Base-by-base conservation (phyloP, 306 rosid species). In the Glycine soja region DNA sequence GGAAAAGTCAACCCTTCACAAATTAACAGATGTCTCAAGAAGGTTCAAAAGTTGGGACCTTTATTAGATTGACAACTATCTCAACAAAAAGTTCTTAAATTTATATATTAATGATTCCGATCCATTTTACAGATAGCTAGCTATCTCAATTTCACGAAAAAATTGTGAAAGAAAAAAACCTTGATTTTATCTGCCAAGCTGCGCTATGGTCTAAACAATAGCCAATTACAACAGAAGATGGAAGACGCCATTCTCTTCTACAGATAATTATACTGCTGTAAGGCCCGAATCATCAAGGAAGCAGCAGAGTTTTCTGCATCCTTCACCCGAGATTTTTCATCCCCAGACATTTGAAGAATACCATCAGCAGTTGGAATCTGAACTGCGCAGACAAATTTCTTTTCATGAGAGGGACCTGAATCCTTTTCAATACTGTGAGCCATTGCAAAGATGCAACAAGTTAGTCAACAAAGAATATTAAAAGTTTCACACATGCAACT, bases 261-360 rank as follows among this genome's bases (percentile, higher is more conserved):
- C 18, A 86, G 30, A 78, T 10, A 56, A 13, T 77, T 74, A 14
- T 80, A 68, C 73, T 89, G 85, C 57, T 83, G 85, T 50, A 90
- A 80, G 78, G 90, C 86, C 4, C 72, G 70, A 51, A 94, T 85
- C 92, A 92, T 83, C 0, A 48, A 82, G 19, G 93, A 91, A 62
- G 97, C 97, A 11, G 97, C 97, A 59, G 97, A 92, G 76, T 87
- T 88, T 12, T 92, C 81, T 2, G 97, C 90, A 11, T 90, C 90
- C 46, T 63, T 91, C 51, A 79, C 63, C 72, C 89, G 89, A 2
- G 83, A 70, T 68, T 79, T 86, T 64, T 75, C 74, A 0, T 75
- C 77, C 19, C 87, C 87, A 0, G 30, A 30, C 77, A 80, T 75
- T 38, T 59, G 48, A 2, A 91, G 75, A 3, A 53, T 38, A 45